Conservation (phyloP, 345 rosid genomes). For the Adansonia digitata region DNA sequence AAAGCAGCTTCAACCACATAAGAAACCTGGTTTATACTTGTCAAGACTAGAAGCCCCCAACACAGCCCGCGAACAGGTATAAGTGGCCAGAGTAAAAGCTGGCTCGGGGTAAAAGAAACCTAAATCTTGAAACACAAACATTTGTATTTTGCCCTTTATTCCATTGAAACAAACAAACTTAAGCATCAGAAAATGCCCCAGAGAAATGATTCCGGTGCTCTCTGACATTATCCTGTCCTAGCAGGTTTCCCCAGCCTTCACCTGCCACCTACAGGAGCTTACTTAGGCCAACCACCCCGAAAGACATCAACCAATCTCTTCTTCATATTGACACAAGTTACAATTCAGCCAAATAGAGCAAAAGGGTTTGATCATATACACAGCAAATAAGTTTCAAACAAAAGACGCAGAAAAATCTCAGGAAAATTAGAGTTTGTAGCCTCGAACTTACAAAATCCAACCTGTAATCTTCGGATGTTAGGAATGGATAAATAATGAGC, state of each 20-base stretch:
- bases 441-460: conserved; percentile 65
- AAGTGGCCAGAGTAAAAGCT: background rate
- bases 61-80: background rate
- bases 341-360: background rate
- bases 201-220: no score
- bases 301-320: background rate
- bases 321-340: background rate
- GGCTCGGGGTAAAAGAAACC: background rate
- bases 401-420: background rate
- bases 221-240: no score
- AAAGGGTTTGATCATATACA: background rate
- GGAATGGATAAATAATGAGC: conserved; percentile 71
- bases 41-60: no score
- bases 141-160: no score
- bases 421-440: background rate
- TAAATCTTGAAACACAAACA: no score
- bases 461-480: conserved; percentile 35
- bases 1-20: no score
- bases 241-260: no score
- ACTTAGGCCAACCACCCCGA: background rate
- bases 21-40: no score
- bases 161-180: no score
- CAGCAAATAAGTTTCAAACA: background rate
- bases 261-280: background rate
- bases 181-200: no score